A percentile compares a stretch with the other conserved stretches of the same genome.
These are phyloP conservation scores for Maudiozyma pseudohumilis DNA, from an alignment of 805 yeast genomes.

Conservation along the genomic window DNA sequence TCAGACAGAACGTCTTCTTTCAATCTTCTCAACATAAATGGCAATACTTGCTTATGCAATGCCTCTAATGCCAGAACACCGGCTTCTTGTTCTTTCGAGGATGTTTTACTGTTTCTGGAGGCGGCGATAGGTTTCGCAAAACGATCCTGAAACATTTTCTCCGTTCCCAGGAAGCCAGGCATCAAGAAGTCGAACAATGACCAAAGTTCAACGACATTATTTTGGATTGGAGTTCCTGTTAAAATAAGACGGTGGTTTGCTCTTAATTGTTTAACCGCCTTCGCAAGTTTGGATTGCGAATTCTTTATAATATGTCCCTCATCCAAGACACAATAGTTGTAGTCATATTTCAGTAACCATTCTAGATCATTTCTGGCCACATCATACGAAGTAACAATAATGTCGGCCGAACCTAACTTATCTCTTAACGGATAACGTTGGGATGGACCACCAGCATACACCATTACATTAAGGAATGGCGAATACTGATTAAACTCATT, in stretches of 20 bases:
- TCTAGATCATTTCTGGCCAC: constrained; percentile 88
- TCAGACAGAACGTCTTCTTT: constrained; percentile 95
- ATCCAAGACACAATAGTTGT: constrained; percentile 90
- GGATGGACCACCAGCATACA: constrained; percentile 90
- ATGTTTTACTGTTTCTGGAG: constrained; percentile 76
- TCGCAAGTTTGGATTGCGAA: constrained; percentile 76
- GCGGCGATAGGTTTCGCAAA: constrained; percentile 98
- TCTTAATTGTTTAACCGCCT: constrained; percentile 68
- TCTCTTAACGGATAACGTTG: constrained; percentile 48
- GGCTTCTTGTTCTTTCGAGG: constrained; percentile 89
- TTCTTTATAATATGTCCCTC: constrained; percentile 98
- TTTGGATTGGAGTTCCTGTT: constrained; percentile 97
- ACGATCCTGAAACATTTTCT: constrained; percentile 84
- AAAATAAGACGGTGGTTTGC: constrained; percentile 87
- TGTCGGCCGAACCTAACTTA: constrained; percentile 52
- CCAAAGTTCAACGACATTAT: constrained; percentile 94
- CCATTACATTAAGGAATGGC: constrained; percentile 71
- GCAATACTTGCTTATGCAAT: constrained; percentile 89
- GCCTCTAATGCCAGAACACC: constrained; percentile 96
- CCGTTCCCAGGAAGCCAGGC: constrained; percentile 98
- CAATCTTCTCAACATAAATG: constrained; percentile 89
- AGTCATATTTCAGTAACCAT: constrained; percentile 47
- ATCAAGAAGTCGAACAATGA: constrained; percentile 92
- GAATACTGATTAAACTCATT: constrained; percentile 87
- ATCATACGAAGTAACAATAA: constrained; percentile 91